A percentile compares a stretch with the other conserved stretches of the same genome.
phyloP scores from a whole-genome alignment of 2,329 filamentous ascomycete species.

The Trichoderma afroharzianum region DNA sequence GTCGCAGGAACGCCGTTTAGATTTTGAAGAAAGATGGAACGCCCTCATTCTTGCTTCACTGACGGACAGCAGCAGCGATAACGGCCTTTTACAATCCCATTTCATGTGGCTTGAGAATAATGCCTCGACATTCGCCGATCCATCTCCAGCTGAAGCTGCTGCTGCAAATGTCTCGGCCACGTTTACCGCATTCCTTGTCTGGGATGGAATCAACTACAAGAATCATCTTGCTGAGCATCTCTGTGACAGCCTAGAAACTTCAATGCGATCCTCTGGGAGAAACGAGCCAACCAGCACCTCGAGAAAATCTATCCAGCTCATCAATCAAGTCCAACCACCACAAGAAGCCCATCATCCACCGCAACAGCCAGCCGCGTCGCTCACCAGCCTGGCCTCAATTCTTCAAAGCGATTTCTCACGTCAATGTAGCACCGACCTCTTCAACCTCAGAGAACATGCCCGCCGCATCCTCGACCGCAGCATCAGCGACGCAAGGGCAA shows the following conservation, averaged over 20 bases:
- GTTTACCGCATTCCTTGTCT: neutral
- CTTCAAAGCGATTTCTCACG: neutral
- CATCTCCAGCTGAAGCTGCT: neutral
- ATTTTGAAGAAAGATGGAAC: neutral
- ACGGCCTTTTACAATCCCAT: neutral
- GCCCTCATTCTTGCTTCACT: neutral
- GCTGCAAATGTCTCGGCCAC: neutral
- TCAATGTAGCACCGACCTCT: neutral
- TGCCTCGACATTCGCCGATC: neutral
- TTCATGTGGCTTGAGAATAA: neutral
- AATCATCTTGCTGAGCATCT: neutral
- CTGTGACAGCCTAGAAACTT: neutral
- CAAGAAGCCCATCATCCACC: neutral
- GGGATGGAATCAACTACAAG: neutral
- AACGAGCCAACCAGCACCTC: neutral
- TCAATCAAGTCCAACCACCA: neutral
- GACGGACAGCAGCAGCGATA: neutral
- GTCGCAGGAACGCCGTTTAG: neutral
- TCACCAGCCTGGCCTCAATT: neutral
- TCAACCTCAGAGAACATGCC: neutral
- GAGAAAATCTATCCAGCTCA: neutral
- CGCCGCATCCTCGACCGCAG: neutral
- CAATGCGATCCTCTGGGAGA: neutral
- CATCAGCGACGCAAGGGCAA: neutral
- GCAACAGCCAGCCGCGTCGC: rapidly evolving